Conservation (phyloP, 2,329 filamentous ascomycete genomes). For the Apiospora koreana region DNA sequence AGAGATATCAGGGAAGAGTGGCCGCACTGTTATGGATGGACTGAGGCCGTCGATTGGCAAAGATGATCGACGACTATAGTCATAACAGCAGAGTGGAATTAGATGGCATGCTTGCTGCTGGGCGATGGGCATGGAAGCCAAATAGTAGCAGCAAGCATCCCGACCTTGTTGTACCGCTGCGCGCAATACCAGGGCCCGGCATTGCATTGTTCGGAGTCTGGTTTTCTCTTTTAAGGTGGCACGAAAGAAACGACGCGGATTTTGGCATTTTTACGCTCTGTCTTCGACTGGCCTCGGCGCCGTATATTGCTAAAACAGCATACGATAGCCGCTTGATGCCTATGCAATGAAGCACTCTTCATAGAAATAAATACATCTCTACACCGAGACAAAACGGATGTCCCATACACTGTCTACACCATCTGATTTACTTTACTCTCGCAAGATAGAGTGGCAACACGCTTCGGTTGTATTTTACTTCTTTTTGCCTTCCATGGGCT, state of each 20-base stretch:
- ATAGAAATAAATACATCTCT: neutral
- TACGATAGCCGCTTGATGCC: neutral
- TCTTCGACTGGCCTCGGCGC: neutral
- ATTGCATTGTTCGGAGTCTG: neutral
- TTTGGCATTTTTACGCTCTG: neutral
- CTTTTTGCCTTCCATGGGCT: conserved; percentile 1
- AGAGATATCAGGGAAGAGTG: neutral
- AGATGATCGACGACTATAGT: neutral
- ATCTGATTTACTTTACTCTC: neutral
- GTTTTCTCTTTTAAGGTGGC: neutral
- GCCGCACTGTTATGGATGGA: neutral
- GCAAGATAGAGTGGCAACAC: neutral
- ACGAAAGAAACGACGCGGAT: neutral
- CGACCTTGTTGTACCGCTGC: neutral
- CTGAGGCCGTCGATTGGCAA: neutral
- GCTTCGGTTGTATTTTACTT: conserved; percentile 6
- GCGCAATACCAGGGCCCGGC: neutral
- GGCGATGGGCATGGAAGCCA: neutral
- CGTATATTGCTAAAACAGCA: neutral
- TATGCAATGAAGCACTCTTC: neutral
- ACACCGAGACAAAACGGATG: neutral
- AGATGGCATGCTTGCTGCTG: neutral
- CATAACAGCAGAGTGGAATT: neutral
- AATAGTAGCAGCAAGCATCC: neutral
- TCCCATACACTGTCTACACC: neutral